Base-by-base conservation (phyloP, 164 flowering plant species). In the Stephania japonica region DNA sequence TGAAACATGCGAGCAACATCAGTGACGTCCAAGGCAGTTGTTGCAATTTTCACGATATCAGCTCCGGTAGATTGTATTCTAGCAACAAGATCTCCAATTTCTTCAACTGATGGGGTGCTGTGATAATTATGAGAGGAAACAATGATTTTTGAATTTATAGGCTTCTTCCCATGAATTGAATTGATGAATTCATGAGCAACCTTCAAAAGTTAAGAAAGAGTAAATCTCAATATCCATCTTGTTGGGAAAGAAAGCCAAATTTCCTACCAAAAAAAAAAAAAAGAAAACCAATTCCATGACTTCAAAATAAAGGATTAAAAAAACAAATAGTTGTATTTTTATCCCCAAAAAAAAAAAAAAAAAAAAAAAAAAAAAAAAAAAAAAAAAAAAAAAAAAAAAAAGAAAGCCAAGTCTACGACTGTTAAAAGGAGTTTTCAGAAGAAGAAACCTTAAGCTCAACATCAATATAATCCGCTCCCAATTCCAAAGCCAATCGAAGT, bases 31-130 rank as follows among this genome's bases (percentile, higher is more conserved):
- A 79, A 49, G 42, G 98, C 98, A 77, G 90, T 87, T 24, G 98
- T 93, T 18, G 97, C 98, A 75, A 96, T 84, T 83, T 96, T 96
- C 69, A 96, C 98, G 69, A 93, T 89, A 81, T 96, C 99, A 76
- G 99, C 99, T 75, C 99, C 98, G 78, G 90, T 80, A 42, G 90
- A 86, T 84, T 91, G 99, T 76, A 93, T 91, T 53, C 73, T 84
- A 59, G 90, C 91, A 67, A 88, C 97, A 79, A 93, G 94, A 76
- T 84, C 81, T 18, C 91, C 88, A 75, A 93, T 86, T 25, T 91
- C 97, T 80, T 96, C 98, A 75, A 81, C 78, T 43, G 97, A 86
- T 59, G 99, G 99, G 76, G 99, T 96, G 41, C 62, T 68, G 66
- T 90, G 80, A 81, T 91, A 91, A 76, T 96, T 92, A 78, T 96